These are phyloP conservation scores for Toxoplasma gondii DNA, from an alignment of 169 alveolate species.

Conservation along the genomic window DNA sequence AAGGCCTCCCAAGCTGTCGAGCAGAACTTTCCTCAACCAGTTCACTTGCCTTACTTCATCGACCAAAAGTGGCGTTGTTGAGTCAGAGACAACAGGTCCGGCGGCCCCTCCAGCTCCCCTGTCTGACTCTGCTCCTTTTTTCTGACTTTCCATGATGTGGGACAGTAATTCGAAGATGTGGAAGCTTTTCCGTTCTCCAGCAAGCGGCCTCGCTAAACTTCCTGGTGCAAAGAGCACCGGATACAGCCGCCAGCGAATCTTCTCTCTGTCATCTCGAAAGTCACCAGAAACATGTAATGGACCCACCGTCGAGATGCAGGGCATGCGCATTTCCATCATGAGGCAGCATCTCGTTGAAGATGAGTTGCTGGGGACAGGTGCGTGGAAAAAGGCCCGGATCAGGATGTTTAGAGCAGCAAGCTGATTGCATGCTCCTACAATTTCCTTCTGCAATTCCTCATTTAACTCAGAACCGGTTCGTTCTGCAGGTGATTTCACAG, in stretches of 20 bases:
- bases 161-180: background rate
- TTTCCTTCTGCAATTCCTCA: background rate
- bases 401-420: background rate
- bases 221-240: background rate
- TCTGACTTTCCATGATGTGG: background rate
- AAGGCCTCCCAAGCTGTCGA: background rate
- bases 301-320: background rate
- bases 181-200: background rate
- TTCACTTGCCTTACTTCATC: background rate
- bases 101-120: background rate
- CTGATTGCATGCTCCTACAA: background rate
- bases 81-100: too few species aligned
- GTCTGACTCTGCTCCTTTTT: background rate
- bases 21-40: background rate
- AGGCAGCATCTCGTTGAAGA: slow-evolving; percentile 28
- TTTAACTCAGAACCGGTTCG: too few species aligned
- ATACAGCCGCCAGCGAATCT: background rate
- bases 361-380: background rate
- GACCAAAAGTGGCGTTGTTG: background rate
- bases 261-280: background rate
- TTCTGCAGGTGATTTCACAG: too few species aligned
- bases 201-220: background rate
- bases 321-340: background rate
- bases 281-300: background rate
- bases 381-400: background rate